A percentile compares a stretch with the other conserved stretches of the same genome.
Evolutionary conservation across 192 early-diverging fungal genomes (phyloP).

Genomic region (Podila verticillata): DNA sequence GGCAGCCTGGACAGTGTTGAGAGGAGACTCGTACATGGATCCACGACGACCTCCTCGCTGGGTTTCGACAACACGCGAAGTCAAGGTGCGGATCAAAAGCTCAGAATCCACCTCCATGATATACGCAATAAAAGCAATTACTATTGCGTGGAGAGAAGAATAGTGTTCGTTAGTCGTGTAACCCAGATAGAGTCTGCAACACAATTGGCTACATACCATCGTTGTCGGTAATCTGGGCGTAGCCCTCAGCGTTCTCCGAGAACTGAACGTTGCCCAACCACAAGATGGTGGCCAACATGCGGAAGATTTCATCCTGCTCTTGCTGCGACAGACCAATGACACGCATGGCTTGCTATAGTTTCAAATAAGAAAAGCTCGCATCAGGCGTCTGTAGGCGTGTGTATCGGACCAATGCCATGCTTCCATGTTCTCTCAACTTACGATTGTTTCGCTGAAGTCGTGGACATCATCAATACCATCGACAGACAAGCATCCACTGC

Average conservation of each 20-base stretch:
- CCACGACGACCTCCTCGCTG: constrained; percentile 79
- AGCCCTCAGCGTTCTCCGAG: constrained; percentile 81
- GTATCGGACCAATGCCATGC: no score
- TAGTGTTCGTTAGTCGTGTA: neutral
- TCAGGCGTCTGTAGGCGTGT: neutral
- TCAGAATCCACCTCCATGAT: constrained; percentile 73
- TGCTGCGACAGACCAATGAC: constrained; percentile 85
- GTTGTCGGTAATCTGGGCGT: constrained; percentile 66
- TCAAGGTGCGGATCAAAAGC: constrained; percentile 67
- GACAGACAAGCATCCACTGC: constrained; percentile 81
- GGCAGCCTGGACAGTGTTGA: constrained; percentile 90
- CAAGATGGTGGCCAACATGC: constrained; percentile 92
- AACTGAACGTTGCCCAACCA: constrained; percentile 97
- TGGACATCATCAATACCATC: constrained; percentile 92
- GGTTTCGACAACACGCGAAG: constrained; percentile 77
- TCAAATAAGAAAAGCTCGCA: neutral
- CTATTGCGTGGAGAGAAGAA: constrained; percentile 27
- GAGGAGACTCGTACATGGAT: constrained; percentile 84
- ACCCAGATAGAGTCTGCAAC: neutral
- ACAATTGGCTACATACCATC: constrained; percentile 53
- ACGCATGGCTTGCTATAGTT: constrained; percentile 81
- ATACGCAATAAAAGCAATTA: constrained; percentile 78
- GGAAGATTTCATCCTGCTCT: constrained; percentile 89
- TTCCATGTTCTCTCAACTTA: constrained; percentile 24
- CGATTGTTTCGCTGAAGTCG: constrained; percentile 89